phyloP scores from a whole-genome alignment of 176 grass and related monocot species.

The Avena sativa region DNA sequence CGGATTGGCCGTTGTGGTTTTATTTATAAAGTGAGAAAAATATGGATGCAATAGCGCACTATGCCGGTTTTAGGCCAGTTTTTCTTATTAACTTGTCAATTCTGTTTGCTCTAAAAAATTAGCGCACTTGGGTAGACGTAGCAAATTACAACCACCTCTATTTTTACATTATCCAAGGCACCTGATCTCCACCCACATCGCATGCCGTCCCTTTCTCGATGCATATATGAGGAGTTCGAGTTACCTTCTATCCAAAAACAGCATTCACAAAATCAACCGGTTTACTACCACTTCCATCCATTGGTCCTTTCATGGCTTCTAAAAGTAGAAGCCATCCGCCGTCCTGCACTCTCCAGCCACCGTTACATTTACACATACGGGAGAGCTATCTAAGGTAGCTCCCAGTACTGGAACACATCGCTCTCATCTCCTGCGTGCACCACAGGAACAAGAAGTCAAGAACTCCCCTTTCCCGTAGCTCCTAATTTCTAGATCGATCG shows the following conservation, averaged over 20 bases:
- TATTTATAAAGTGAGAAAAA: too few relatives aligned
- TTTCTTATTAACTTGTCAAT: too few relatives aligned
- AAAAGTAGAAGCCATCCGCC: constrained; percentile 38
- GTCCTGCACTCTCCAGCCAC: neutral
- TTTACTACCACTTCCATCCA: neutral
- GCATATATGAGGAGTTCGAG: neutral
- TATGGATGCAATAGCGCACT: too few relatives aligned
- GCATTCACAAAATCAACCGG: neutral
- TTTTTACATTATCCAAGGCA: neutral
- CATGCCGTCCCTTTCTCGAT: neutral
- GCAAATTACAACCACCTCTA: neutral
- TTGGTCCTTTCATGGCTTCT: constrained; percentile 32
- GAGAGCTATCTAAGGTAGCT: neutral
- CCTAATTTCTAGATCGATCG: neutral
- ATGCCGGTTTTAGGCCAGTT: too few relatives aligned
- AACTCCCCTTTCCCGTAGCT: neutral
- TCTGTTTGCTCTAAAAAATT: too few relatives aligned
- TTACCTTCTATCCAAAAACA: constrained; percentile 3
- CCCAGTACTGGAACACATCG: neutral
- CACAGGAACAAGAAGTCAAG: neutral
- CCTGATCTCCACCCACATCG: neutral
- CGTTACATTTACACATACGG: neutral
- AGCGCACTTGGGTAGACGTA: neutral
- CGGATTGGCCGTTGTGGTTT: too few relatives aligned
- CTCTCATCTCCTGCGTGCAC: neutral